Percentiles rank a stretch among this genome's conserved stretches.
phyloP scores from a whole-genome alignment of 163 green algal species.

The Chlorella variabilis region DNA sequence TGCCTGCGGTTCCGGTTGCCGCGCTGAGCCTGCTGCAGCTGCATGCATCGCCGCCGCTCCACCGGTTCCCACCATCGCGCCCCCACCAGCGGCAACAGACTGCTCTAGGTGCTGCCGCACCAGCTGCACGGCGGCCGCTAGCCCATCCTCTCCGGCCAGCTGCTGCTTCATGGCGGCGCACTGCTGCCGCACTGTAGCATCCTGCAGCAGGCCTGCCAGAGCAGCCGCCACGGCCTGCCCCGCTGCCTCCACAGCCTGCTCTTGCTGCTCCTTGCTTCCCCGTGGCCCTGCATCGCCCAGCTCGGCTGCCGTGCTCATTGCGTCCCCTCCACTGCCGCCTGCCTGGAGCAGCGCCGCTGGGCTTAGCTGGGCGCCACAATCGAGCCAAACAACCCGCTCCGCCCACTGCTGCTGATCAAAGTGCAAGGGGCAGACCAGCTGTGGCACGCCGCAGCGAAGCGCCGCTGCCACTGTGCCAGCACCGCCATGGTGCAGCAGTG shows the following conservation, averaged over 20 bases:
- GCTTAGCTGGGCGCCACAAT: not conserved
- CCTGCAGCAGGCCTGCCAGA: not conserved
- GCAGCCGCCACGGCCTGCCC: not conserved
- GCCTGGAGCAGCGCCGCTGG: not conserved
- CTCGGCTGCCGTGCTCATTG: slow-evolving; percentile 17
- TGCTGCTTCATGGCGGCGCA: not conserved
- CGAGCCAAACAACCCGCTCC: slow-evolving; percentile 6
- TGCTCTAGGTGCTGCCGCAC: slow-evolving; percentile 11
- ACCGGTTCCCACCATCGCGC: not conserved
- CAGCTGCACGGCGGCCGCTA: slow-evolving; percentile 21
- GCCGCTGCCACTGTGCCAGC: slow-evolving; percentile 76
- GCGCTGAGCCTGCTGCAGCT: too few relatives aligned
- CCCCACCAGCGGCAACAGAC: not conserved
- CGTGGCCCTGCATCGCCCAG: not conserved
- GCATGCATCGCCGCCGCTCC: not conserved
- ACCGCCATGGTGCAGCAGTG: slow-evolving; percentile 87
- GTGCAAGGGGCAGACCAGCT: slow-evolving; percentile 69
- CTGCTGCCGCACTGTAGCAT: not conserved
- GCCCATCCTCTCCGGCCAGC: slow-evolving; percentile 23
- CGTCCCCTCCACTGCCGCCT: not conserved
- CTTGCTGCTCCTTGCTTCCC: not conserved
- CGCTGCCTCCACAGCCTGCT: not conserved
- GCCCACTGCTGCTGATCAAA: slow-evolving; percentile 77
- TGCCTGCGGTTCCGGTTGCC: not conserved
- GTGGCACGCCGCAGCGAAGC: slow-evolving; percentile 56